These are phyloP conservation scores for Kappamyces sp. DNA, from an alignment of 192 early-diverging fungal species.

Conservation along the genomic window DNA sequence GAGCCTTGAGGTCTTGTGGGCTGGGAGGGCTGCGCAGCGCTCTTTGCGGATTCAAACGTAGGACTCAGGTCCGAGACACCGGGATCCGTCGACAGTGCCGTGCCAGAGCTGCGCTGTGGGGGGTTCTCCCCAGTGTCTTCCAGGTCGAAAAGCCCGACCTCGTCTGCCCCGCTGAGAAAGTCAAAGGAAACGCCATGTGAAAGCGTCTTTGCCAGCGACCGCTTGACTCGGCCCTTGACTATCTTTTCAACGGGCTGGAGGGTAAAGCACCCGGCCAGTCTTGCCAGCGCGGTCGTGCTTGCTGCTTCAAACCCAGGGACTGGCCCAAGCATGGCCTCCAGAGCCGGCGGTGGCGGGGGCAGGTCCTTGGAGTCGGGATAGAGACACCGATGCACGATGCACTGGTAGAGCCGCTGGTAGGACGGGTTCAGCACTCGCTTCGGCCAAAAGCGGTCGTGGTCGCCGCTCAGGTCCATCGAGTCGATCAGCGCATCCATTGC, in stretches of 20 bases:
- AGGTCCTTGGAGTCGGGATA: neutral
- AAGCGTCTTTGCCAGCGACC: neutral
- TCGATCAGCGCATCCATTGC: constrained; percentile 4
- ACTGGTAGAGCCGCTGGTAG: constrained; percentile 3
- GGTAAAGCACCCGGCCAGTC: constrained; percentile 3
- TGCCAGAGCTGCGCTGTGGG: no score
- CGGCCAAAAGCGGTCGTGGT: constrained; percentile 5
- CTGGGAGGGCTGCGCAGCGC: no score
- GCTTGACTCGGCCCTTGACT: neutral
- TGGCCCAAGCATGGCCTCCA: neutral
- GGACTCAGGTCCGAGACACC: no score
- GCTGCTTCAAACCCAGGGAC: neutral
- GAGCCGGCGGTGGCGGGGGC: neutral
- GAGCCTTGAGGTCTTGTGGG: no score
- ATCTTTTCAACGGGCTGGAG: neutral
- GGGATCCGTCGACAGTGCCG: no score
- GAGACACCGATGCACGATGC: neutral
- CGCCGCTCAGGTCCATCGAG: neutral
- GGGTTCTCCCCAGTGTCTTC: no score
- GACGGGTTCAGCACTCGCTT: constrained; percentile 3
- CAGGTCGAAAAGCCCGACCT: no score
- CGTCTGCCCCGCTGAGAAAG: no score
- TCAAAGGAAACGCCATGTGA: no score
- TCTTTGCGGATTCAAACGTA: no score
- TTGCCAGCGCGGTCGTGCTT: neutral